Base-by-base conservation (phyloP, 2,329 filamentous ascomycete species). In the Phaeomoniella chlamydospora region DNA sequence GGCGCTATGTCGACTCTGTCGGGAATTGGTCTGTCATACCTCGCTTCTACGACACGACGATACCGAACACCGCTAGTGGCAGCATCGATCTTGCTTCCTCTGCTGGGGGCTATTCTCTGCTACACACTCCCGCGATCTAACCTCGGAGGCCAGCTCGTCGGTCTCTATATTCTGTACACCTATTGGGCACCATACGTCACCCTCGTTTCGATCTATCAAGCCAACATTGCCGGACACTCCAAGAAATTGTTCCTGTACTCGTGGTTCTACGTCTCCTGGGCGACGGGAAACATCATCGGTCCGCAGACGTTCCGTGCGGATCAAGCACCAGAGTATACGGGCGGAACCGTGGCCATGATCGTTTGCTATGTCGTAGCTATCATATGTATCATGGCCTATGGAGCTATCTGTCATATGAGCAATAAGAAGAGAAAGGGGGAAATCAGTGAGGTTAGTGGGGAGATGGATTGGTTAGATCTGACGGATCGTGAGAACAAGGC, bases 271-370 rank as follows among this genome's bases (percentile, higher is more conserved):
- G 54, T 63, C 22, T 59, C 54, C 3, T 63, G 57, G 38, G 55
- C 54, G 3, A 51, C 58, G 2, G 57, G 57, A 3, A 62, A 62
- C 39, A 42, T 62, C 2, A 60, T 62, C 34, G 60, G 59, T 0
- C 59, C 59, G 1, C 58, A 61, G 42, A 60, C 57, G 0, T 62
- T 62, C 40, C 49, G 53, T 12, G 48, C 49, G 10, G 48, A 52
- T 16, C 55, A 62, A 36, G 57, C 58, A 2, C 59, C 59, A 1
- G 52, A 45, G 30, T 60, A 61, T 34, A 34, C 40, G 31, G 38
- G 41, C 4, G 40, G 36, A 3, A 31, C 42, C 12, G 39, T 26
- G 22, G 22, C 22, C 6, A 26, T 26, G 22, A 26, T 26, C 22
- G 22, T 26, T 6, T 26, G 22, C 22, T 26, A 26, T 26, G 22